These are phyloP conservation scores for Gnomoniopsis smithogilvyi DNA, from an alignment of 2,329 filamentous ascomycete species.

Conservation along the genomic window DNA sequence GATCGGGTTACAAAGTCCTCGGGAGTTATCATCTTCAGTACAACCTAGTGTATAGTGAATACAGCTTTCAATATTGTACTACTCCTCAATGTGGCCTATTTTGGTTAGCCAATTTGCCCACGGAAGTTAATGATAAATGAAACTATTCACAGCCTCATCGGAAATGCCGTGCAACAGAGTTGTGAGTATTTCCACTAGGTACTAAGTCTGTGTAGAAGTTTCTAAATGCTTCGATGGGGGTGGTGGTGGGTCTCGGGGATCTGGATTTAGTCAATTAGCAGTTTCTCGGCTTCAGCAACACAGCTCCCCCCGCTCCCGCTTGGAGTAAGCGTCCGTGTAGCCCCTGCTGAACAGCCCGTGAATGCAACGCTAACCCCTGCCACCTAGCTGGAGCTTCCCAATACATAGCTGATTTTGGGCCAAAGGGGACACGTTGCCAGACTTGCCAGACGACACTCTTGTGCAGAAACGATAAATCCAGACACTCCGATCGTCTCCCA, in stretches of 20 bases:
- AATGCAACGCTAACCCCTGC: slow-evolving; percentile 3
- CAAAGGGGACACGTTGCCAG: neutral
- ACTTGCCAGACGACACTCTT: slow-evolving; percentile 1
- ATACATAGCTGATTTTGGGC: slow-evolving; percentile 4
- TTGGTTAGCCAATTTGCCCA: neutral
- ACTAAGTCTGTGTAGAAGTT: slow-evolving; percentile 11
- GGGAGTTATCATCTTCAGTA: neutral
- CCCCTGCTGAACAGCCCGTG: neutral
- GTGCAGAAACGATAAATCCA: slow-evolving; percentile 14
- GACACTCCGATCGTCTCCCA: slow-evolving; percentile 2
- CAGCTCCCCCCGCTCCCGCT: neutral
- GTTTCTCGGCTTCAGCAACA: slow-evolving; percentile 12
- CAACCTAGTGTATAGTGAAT: neutral
- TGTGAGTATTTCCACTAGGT: neutral
- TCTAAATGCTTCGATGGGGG: slow-evolving; percentile 10
- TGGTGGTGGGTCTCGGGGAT: neutral
- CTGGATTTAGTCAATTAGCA: slow-evolving; percentile 8
- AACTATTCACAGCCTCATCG: neutral
- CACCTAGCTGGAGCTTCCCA: neutral
- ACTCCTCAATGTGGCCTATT: too few species aligned
- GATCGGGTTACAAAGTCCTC: neutral
- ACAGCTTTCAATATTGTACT: neutral
- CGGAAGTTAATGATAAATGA: neutral
- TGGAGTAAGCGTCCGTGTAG: slow-evolving; percentile 1
- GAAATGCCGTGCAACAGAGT: neutral